Conservation (phyloP, 805 yeast species). For the Yamadazyma sp. region DNA sequence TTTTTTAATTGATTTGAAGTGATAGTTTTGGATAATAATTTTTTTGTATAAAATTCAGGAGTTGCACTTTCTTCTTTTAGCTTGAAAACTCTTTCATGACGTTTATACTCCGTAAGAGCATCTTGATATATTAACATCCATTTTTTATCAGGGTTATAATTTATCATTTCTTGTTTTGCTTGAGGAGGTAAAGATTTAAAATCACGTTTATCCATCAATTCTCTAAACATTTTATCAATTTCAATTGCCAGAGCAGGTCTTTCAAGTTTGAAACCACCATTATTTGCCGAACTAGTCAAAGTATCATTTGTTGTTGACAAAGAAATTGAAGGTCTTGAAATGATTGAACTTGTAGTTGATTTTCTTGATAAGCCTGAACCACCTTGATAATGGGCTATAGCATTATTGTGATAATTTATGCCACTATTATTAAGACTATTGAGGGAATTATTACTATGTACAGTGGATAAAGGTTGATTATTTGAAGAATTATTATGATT, state of each 20-base stretch:
- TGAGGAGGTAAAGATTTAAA: conserved; percentile 65
- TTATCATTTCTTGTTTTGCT: conserved; percentile 74
- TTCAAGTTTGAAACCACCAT: conserved; percentile 42
- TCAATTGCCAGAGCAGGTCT: conserved; percentile 65
- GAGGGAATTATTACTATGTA: conserved; percentile 4
- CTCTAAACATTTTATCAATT: conserved; percentile 71
- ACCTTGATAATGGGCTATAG: neutral
- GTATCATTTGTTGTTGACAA: conserved; percentile 15
- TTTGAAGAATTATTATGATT: neutral
- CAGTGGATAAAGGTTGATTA: neutral
- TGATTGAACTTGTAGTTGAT: conserved; percentile 20
- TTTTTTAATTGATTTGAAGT: conserved; percentile 70
- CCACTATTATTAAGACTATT: neutral
- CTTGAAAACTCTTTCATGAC: conserved; percentile 29
- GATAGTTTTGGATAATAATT: conserved; percentile 66
- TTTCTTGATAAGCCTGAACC: conserved; percentile 19
- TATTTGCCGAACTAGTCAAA: conserved; percentile 9
- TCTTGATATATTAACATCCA: conserved; percentile 93
- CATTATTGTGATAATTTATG: neutral
- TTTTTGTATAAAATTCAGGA: conserved; percentile 76
- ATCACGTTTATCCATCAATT: conserved; percentile 80
- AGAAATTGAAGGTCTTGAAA: conserved; percentile 25
- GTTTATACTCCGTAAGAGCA: conserved; percentile 69
- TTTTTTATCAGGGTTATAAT: conserved; percentile 73
- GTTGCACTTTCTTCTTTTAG: conserved; percentile 33